Evolutionary conservation across 768 basidiomycete species (phyloP).

Genomic region (Stropharia rugosoannulata): DNA sequence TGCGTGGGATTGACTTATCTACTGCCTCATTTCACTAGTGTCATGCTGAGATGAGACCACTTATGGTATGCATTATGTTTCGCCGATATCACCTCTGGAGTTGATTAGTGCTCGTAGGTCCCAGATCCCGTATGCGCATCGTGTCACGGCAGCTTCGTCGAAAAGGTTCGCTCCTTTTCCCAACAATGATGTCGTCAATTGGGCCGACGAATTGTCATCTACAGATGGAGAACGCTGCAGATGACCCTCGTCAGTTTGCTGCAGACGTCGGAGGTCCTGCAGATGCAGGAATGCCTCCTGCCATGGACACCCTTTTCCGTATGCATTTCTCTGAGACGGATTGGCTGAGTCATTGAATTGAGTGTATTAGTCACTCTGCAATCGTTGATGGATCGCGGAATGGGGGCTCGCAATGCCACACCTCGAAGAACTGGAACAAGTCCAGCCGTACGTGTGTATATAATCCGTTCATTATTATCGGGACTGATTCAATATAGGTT

Average conservation of each 20-base stretch:
- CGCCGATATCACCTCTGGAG: neutral
- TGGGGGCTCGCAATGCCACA: constrained; percentile 16
- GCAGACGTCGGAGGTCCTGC: constrained; percentile 25
- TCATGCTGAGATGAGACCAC: constrained; percentile 82
- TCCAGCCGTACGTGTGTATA: constrained; percentile 15
- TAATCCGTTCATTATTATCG: neutral
- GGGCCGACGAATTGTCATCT: constrained; percentile 4
- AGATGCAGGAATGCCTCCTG: constrained; percentile 28
- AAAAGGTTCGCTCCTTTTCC: constrained; percentile 49
- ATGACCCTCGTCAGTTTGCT: constrained; percentile 75
- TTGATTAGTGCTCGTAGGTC: constrained; percentile 40
- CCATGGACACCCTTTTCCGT: constrained; percentile 52
- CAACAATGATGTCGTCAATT: constrained; percentile 9
- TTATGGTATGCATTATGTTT: constrained; percentile 57
- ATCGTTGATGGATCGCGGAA: constrained; percentile 34
- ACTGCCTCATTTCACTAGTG: constrained; percentile 48
- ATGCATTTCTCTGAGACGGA: constrained; percentile 16
- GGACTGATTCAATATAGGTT: constrained; percentile 12
- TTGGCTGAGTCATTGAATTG: neutral
- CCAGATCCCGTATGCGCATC: constrained; percentile 84
- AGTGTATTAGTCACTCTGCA: constrained; percentile 31
- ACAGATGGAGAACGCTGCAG: constrained; percentile 72
- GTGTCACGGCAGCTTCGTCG: constrained; percentile 81
- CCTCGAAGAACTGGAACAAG: constrained; percentile 11
- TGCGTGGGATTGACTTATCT: neutral